phyloP scores from a whole-genome alignment of 495 filamentous ascomycete genomes.

The Clohesyomyces aquaticus region DNA sequence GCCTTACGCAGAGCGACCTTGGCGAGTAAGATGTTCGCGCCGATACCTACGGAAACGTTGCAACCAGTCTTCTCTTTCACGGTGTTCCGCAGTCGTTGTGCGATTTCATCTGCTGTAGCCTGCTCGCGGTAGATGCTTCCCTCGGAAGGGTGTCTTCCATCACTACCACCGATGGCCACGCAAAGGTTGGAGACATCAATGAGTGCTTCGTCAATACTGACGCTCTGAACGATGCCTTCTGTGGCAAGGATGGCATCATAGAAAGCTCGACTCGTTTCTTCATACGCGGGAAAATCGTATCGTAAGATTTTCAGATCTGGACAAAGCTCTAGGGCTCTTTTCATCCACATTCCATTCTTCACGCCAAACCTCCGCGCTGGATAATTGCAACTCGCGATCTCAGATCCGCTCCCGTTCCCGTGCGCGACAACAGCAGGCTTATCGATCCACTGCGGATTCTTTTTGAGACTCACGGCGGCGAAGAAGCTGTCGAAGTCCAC shows the following conservation, averaged over 20 bases:
- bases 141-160: slow-evolving; percentile 69
- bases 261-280: slow-evolving; percentile 85
- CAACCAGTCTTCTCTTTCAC: slow-evolving; percentile 78
- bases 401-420: slow-evolving; percentile 78
- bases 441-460: slow-evolving; percentile 72
- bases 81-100: slow-evolving; percentile 62
- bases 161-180: slow-evolving; percentile 66
- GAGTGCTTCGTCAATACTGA: slow-evolving; percentile 93
- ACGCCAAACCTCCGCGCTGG: slow-evolving; percentile 80
- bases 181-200: slow-evolving; percentile 74
- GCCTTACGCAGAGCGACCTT: slow-evolving; percentile 89
- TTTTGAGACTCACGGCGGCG: slow-evolving; percentile 83
- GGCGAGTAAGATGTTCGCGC: slow-evolving; percentile 84
- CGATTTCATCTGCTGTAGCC: slow-evolving; percentile 76
- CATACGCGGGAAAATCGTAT: slow-evolving; percentile 93
- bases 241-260: slow-evolving; percentile 81
- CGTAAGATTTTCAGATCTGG: slow-evolving; percentile 82
- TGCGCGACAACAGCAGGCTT: slow-evolving; percentile 92
- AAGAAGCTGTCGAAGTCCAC: slow-evolving; percentile 99
- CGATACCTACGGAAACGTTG: slow-evolving; percentile 92
- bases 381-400: slow-evolving; percentile 98
- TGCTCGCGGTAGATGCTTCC: slow-evolving; percentile 81
- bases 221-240: slow-evolving; percentile 86
- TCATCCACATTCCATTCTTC: slow-evolving; percentile 99
- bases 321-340: slow-evolving; percentile 78